Base-by-base conservation (phyloP, 2,329 filamentous ascomycete genomes). In the Coniochaeta sp. region DNA sequence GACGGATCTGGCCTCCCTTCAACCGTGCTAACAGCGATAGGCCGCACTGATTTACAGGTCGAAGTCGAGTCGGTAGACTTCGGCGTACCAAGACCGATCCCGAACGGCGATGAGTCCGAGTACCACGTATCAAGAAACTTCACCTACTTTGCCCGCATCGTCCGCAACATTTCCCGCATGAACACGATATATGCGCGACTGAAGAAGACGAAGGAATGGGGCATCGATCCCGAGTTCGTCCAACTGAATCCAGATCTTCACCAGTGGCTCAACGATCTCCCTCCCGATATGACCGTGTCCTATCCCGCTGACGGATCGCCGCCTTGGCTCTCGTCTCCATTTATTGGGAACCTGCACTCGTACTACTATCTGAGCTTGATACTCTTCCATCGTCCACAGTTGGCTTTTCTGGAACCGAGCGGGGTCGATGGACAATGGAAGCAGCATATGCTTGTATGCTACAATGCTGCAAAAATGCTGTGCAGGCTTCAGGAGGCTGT, bases 341-440 rank as follows among this genome's bases (percentile, higher is more conserved):
- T 93, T 68, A 81, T 96, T 55, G 93, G 91, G 38, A 96, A 96
- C 69, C 80, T 96, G 73, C 90, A 96, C 70, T 89, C 88, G 2
- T 96, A 98, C 73, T 93, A 95, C 72, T 88, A 96, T 66, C 80
- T 98, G 19, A 88, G 86, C 16, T 82, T 93, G 56, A 91, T 98
- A 59, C 86, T 98, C 73, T 87, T 96, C 61, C 89, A 96, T 71
- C 85, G 93, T 47, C 93, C 93, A 22, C 92, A 96, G 68, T 76
- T 98, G 42, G 87, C 87, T 14, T 88, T 90, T 60, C 85, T 93
- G 59, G 89, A 93, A 61, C 89, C 89, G 1, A 89, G 86, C 60
- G 74, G 79, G 5, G 75, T 82, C 8, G 89, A 91, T 58, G 89
- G 88, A 3, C 83, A 86, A 61, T 97, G 93, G 91, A 96, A 91